Percentiles rank a stretch among this genome's conserved stretches.
Conservation (phyloP, 2,329 filamentous ascomycete genomes). For the Lasiodiplodia citricola region DNA sequence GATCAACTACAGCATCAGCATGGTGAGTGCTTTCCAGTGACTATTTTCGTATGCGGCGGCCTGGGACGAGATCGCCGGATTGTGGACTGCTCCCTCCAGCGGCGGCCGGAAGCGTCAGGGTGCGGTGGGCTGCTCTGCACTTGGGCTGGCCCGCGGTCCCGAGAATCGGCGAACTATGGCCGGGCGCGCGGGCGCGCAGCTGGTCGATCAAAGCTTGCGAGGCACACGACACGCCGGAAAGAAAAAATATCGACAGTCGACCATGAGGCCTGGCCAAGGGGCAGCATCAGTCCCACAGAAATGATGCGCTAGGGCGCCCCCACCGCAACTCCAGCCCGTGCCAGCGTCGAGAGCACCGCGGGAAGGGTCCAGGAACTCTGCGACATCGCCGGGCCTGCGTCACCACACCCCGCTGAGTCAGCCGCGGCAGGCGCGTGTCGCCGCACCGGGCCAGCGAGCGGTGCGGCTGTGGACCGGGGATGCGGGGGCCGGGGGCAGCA, state of each 20-base stretch:
- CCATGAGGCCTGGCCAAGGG: conserved; percentile 7
- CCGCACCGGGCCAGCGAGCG: neutral
- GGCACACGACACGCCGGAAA: conserved; percentile 23
- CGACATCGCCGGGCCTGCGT: conserved; percentile 8
- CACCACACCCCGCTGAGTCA: conserved; percentile 3
- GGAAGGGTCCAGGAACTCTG: neutral
- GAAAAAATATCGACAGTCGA: conserved; percentile 9
- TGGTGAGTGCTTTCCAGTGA: conserved; percentile 20
- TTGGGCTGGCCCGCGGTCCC: neutral
- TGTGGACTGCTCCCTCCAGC: neutral
- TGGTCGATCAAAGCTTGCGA: conserved; percentile 17
- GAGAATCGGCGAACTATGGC: conserved; percentile 24
- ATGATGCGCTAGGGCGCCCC: conserved; percentile 7
- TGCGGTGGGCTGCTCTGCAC: conserved; percentile 3
- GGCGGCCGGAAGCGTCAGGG: conserved; percentile 10
- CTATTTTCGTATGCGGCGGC: conserved; percentile 2
- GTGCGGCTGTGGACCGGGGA: neutral
- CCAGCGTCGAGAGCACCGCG: neutral
- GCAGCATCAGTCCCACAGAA: conserved; percentile 16
- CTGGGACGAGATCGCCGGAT: neutral
- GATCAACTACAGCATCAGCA: conserved; percentile 24
- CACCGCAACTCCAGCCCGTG: neutral
- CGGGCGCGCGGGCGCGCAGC: conserved; percentile 16
- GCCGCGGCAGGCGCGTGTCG: conserved; percentile 4
- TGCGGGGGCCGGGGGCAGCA: conserved; percentile 2